phyloP scores from a whole-genome alignment of 352 stramenopile genomes.

The Pythium rhizo-oryzae region DNA sequence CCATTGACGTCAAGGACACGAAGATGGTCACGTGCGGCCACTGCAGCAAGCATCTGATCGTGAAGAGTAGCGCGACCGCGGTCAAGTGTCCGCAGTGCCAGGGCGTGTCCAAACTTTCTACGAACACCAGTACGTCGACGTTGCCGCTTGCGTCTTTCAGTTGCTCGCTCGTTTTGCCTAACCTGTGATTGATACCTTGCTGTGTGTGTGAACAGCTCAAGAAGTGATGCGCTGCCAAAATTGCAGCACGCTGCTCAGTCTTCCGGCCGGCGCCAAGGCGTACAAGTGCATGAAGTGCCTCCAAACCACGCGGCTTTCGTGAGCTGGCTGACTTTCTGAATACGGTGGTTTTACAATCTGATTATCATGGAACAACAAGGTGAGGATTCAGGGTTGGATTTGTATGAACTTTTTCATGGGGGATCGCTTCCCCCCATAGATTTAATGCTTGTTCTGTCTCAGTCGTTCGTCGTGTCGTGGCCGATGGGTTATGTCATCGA shows the following conservation, averaged over 20 bases:
- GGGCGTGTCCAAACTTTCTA: constrained; percentile 81
- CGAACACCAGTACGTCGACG: constrained; percentile 84
- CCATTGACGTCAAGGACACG: constrained; percentile 72
- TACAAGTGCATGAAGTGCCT: constrained; percentile 92
- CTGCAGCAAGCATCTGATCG: constrained; percentile 84
- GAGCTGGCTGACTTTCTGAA: constrained; percentile 8
- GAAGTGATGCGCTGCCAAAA: constrained; percentile 89
- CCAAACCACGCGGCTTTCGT: constrained; percentile 79
- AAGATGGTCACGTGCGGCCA: constrained; percentile 87
- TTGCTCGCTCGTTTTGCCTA: not conserved
- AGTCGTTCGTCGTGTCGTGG: not conserved
- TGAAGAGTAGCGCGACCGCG: constrained; percentile 73
- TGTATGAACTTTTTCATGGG: not conserved
- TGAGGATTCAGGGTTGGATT: not conserved
- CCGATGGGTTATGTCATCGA: constrained; percentile 39
- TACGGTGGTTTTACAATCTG: no score
- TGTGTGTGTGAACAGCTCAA: constrained; percentile 47
- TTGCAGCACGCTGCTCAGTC: constrained; percentile 83
- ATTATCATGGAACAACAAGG: no score
- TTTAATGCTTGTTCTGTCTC: not conserved
- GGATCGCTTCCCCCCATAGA: constrained; percentile 11
- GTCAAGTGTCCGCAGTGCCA: constrained; percentile 85
- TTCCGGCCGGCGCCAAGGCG: constrained; percentile 74
- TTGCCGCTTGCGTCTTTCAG: no score
- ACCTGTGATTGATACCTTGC: no score